phyloP scores from a whole-genome alignment of 306 rosid genomes.

The Sphenostylis stenocarpa region DNA sequence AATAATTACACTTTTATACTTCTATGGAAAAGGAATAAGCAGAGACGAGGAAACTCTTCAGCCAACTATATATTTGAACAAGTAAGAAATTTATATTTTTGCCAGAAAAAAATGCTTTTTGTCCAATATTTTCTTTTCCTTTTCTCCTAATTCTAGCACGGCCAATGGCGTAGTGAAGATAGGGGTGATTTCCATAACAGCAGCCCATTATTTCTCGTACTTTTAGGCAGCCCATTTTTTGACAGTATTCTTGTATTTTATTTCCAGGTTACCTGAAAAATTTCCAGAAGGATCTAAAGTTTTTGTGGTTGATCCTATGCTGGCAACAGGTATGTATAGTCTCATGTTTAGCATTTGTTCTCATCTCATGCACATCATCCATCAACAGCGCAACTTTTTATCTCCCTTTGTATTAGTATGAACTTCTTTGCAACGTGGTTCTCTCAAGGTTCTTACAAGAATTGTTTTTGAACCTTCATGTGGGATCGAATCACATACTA shows the following conservation, averaged over 20 bases:
- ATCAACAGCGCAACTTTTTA: background rate
- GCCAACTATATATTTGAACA: constrained; percentile 81
- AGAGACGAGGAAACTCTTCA: constrained; percentile 91
- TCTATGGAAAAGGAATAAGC: constrained; percentile 60
- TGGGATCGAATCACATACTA: background rate
- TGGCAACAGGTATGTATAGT: constrained; percentile 75
- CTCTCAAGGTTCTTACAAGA: background rate
- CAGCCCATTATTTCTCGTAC: background rate
- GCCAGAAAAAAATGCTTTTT: background rate
- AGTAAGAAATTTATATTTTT: constrained; percentile 51
- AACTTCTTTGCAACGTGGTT: background rate
- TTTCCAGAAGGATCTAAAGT: constrained; percentile 78
- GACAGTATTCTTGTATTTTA: background rate
- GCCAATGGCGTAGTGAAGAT: background rate
- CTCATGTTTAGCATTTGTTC: constrained; percentile 18
- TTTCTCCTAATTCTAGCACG: background rate
- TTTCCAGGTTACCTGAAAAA: constrained; percentile 71
- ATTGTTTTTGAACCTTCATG: background rate
- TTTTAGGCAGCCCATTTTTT: constrained; percentile 3
- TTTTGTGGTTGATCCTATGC: constrained; percentile 90
- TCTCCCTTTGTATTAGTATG: background rate
- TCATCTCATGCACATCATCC: background rate
- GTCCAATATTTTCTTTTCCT: background rate
- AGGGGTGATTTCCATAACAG: background rate
- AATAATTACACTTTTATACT: constrained; percentile 4